Evolutionary conservation across 257 asterid genomes (phyloP).

Genomic region (Fraxinus pennsylvanica): DNA sequence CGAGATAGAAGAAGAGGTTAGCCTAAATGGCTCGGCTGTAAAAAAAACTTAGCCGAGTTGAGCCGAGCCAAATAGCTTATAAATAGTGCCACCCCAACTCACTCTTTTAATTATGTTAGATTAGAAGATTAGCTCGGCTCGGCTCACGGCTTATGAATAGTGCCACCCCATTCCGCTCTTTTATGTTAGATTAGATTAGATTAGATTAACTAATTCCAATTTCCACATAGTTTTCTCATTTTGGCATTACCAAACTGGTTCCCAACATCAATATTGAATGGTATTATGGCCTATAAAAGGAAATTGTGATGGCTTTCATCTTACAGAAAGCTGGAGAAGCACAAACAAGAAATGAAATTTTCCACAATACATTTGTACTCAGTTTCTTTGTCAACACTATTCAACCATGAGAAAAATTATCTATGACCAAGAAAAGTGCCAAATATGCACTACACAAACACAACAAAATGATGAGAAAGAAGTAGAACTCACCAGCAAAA

Average conservation of each 20-base stretch:
- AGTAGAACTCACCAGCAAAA: constrained; percentile 73
- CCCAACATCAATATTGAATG: neutral
- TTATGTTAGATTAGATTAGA: no score
- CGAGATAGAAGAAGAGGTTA: no score
- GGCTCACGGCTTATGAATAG: no score
- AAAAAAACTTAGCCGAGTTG: no score
- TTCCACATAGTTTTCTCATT: neutral
- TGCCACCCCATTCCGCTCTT: no score
- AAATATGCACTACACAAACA: neutral
- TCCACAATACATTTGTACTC: neutral
- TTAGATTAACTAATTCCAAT: neutral
- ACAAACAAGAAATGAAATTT: neutral
- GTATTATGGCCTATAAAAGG: neutral
- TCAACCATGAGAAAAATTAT: neutral
- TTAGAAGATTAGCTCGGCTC: no score
- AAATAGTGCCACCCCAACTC: no score
- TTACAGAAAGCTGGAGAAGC: neutral
- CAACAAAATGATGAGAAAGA: constrained; percentile 19
- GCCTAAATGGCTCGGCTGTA: no score
- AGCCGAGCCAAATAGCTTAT: no score
- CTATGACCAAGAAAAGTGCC: neutral
- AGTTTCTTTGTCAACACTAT: neutral
- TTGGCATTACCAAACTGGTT: neutral
- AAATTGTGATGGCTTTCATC: neutral
- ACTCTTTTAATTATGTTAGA: no score